Base-by-base conservation (phyloP, 345 rosid genomes). In the Reutealis trisperma region DNA sequence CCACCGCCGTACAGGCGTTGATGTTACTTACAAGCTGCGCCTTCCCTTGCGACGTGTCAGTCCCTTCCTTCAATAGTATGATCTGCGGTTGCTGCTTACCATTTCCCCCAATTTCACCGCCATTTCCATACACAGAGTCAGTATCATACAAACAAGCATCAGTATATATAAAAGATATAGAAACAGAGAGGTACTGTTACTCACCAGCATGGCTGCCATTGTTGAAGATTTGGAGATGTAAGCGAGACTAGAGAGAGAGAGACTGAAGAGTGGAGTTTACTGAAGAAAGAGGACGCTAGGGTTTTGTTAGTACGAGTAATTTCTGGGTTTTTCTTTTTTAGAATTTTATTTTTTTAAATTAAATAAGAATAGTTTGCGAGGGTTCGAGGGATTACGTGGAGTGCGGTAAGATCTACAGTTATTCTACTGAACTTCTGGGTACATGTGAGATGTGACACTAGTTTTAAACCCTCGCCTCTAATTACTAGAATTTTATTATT, bases 21-120 rank as follows among this genome's bases (percentile, higher is more conserved):
- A 96, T 96, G 88, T 96, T 96, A 87, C 99, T 96, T 3, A 96
- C 80, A 12, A 92, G 88, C 89, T 96, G 99, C 4, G 98, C 89
- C 84, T 89, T 96, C 42, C 99, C 99, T 71, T 96, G 99, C 34
- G 99, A 96, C 66, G 98, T 89, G 78, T 96, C 99, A 0, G 98
- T 96, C 8, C 99, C 99, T 88, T 96, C 99, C 84, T 96, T 96
- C 78, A 96, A 76, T 59, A 96, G 92, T 74, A 96, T 94, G 91
- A 96, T 96, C 88, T 96, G 98, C 61, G 98, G 98, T 90, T 94
- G 99, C 99, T 96, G 93, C 82, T 81, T 61, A 69, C 21, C 75
- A 37, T 68, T 66, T 67, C 45, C 32, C 64, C 64, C 71, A 54
- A 30, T 37, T 71, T 49, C 42, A 65, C 2, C 9, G 4, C 14